A percentile compares a stretch with the other conserved stretches of the same genome.
These are phyloP conservation scores for Rhodotorula sp. DNA, from an alignment of 1,284 basidiomycete genomes.

Conservation along the genomic window DNA sequence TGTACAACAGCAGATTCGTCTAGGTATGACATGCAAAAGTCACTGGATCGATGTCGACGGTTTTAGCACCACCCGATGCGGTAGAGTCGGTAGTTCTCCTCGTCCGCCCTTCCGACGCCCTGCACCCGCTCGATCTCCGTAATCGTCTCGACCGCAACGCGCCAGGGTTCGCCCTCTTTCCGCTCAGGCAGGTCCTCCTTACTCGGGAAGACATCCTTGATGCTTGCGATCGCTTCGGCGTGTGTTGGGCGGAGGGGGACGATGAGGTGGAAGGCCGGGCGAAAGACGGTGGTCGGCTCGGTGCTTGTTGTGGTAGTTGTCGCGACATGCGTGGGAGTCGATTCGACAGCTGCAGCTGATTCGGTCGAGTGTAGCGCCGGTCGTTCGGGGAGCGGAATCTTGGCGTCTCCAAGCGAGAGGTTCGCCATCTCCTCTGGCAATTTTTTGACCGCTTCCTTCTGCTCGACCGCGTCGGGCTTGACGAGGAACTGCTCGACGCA, in stretches of 20 bases:
- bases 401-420: conserved; percentile 11
- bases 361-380: conserved; percentile 18
- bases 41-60: not conserved
- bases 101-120: conserved; percentile 36
- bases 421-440: conserved; percentile 6
- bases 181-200: conserved; percentile 12
- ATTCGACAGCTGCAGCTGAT: conserved; percentile 10
- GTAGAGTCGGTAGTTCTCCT: conserved; percentile 22
- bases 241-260: conserved; percentile 70
- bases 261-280: conserved; percentile 63
- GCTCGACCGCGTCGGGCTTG: conserved; percentile 46
- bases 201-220: conserved; percentile 60
- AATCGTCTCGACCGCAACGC: conserved; percentile 23
- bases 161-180: conserved; percentile 7
- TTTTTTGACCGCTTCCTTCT: not conserved
- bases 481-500: conserved; percentile 60
- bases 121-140: conserved; percentile 31
- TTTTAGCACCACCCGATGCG: conserved; percentile 14
- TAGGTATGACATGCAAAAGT: not conserved
- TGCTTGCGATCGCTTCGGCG: conserved; percentile 58
- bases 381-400: conserved; percentile 9
- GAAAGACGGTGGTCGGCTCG: not conserved
- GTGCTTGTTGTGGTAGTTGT: not conserved
- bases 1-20: not conserved
- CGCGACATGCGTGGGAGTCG: conserved; percentile 1